Evolutionary conservation across 257 asterid genomes (phyloP).

Genomic region (Cruciata laevipes): DNA sequence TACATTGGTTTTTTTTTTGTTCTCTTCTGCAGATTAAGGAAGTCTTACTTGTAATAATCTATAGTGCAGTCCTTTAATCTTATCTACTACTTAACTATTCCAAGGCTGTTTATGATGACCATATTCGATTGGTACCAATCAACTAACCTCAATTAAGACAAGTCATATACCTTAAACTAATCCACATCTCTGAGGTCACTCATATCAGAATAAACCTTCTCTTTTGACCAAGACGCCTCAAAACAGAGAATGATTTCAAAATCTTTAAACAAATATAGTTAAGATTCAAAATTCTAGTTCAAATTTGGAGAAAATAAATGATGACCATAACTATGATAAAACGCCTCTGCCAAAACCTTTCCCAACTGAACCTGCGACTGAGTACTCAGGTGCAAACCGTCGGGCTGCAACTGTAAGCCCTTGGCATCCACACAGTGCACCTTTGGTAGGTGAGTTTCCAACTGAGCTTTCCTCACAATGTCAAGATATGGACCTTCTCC

Average conservation of each 20-base stretch:
- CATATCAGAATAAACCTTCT: neutral
- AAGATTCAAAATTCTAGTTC: neutral
- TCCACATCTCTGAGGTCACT: neutral
- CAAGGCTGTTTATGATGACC: neutral
- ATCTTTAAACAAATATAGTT: too few relatives aligned
- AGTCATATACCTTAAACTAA: neutral
- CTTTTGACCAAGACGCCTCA: neutral
- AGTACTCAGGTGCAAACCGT: conserved; percentile 31
- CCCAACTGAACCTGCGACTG: conserved; percentile 32
- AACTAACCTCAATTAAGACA: conserved; percentile 1
- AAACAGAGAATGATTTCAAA: neutral
- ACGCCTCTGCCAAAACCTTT: conserved; percentile 22
- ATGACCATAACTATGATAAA: conserved; percentile 1
- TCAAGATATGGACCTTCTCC: conserved; percentile 25
- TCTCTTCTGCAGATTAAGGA: too few relatives aligned
- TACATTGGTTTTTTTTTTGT: too few relatives aligned
- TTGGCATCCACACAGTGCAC: conserved; percentile 33
- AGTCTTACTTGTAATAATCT: too few relatives aligned
- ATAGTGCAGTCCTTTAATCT: too few relatives aligned
- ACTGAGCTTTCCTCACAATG: conserved; percentile 29
- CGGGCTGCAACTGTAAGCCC: conserved; percentile 27
- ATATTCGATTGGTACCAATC: neutral
- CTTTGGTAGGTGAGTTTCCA: conserved; percentile 22
- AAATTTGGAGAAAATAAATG: neutral
- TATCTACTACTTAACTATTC: neutral